phyloP scores from a whole-genome alignment of 2,329 filamentous ascomycete genomes.

The Epichloe gansuensis region DNA sequence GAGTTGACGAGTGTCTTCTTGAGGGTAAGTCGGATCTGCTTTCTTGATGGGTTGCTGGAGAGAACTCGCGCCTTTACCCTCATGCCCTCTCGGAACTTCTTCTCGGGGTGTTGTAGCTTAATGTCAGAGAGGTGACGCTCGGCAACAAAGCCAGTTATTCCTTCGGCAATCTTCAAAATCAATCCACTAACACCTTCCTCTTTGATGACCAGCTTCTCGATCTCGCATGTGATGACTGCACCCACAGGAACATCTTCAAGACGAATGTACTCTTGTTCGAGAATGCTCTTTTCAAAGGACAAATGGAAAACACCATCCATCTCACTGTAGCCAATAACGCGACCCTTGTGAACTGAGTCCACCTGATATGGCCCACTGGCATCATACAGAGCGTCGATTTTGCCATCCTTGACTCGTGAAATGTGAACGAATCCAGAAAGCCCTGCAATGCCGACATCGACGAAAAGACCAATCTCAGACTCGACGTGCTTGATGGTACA shows the following conservation, averaged over 20 bases:
- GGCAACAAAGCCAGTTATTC: slow-evolving; percentile 77
- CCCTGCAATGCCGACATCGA: slow-evolving; percentile 50
- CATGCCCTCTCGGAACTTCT: slow-evolving; percentile 83
- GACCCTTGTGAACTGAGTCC: slow-evolving; percentile 65
- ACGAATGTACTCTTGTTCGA: slow-evolving; percentile 83
- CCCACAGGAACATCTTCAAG: slow-evolving; percentile 81
- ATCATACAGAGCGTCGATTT: slow-evolving; percentile 70
- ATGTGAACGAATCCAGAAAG: slow-evolving; percentile 88
- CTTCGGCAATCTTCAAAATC: slow-evolving; percentile 72
- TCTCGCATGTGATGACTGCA: slow-evolving; percentile 63
- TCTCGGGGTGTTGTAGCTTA: slow-evolving; percentile 80
- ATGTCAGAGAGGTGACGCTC: slow-evolving; percentile 84
- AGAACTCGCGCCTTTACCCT: slow-evolving; percentile 76
- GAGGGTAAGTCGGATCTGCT: slow-evolving; percentile 72
- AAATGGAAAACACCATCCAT: slow-evolving; percentile 77
- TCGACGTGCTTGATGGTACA: slow-evolving; percentile 73
- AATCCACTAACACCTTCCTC: slow-evolving; percentile 68
- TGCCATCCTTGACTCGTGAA: slow-evolving; percentile 79
- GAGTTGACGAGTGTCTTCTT: slow-evolving; percentile 94
- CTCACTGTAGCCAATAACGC: slow-evolving; percentile 75
- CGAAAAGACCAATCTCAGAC: slow-evolving; percentile 66
- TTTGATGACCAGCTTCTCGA: slow-evolving; percentile 74
- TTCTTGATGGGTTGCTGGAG: slow-evolving; percentile 61
- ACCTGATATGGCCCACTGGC: slow-evolving; percentile 65
- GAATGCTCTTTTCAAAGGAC: slow-evolving; percentile 67